Evolutionary conservation across 169 alveolate genomes (phyloP), one percentile per base, ranked within the genome.

Genomic region (Cryptosporidium baileyi): DNA sequence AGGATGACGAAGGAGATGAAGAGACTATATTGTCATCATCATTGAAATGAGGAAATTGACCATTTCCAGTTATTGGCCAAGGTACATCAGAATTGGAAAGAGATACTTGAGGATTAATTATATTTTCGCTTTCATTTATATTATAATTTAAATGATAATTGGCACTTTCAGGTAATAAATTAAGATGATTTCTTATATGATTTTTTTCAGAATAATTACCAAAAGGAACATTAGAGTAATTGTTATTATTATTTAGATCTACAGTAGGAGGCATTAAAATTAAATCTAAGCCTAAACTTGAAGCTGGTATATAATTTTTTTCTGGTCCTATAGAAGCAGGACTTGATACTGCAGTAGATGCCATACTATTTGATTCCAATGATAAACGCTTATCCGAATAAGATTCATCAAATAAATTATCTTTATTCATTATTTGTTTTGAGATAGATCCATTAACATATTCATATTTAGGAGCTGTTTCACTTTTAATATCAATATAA

Each of bases 321-420:
- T 74, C 85, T 3, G 85, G 85, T 4, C 85, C 49, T 13, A 74
- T 52, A 2, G 85, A 74, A 22, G 85, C 85, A 0, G 85, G 85
- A n/a, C 85, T 74, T 8, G 85, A 74, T 22, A 74, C 74, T 7
- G 85, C 67, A 11, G 85, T 74, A 32, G 85, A 74, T 3, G 34
- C 51, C 65, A 57, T 36, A 54, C 85, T 74, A 15, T 38, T 74
- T 7, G 85, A 65, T 17, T 65, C 81, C n/a, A 65, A 40, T 2
- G 81, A 0, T 24, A 34, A 17, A 26, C 61, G 38, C 43, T 65
- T 65, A 30, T 49, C 81, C 11, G 49, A 9, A 15, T 40, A 65
- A 30, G 63, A 60, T 11, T 61, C 79, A 24, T 61, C 79, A 40
- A 61, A 61, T 19, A 61, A 38, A 13, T 54, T 38, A 38, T 61